Base-by-base conservation (phyloP, 2,329 filamentous ascomycete species). In the Alternaria sp. region DNA sequence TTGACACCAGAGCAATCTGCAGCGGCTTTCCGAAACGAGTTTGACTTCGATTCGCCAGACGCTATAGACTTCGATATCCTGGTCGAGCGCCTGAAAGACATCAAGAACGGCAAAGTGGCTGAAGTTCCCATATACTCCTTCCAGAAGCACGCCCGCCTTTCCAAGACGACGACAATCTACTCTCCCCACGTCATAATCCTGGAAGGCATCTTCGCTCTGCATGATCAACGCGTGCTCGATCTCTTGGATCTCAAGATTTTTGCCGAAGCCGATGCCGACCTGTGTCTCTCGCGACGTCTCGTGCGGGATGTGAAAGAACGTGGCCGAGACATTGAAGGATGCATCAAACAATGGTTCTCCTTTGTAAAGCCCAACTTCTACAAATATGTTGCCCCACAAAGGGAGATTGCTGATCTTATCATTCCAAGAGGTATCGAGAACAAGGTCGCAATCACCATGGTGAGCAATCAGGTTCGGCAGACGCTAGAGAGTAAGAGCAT, bases 321-420 rank as follows among this genome's bases (percentile, higher is more conserved):
- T 72, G 94, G 92, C 3, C 87, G 95, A 74, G 94, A 97, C 73
- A 91, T 98, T 58, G 92, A 97, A 75, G 95, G 95, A 41, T 94
- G 94, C 73, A 94, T 99, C 78, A 98, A 98, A 80, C 95, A 99
- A 78, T 99, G 95, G 95, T 97, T 98, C 77, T 83, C 83, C 11
- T 99, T 92, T 76, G 95, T 99, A 44, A 99, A 99, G 80, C 95
- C 95, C 3, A 98, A 98, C 74, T 98, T 96, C 72, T 91, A 94
- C 78, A 92, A 91, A 85, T 98, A 88, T 74, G 95, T 99, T 58
- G 91, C 97, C 65, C 95, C 95, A 34, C 95, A 99, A 78, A 86
- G 93, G 57, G 91, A 93, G 69, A 89, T 94, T 49, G 93, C 93
- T 86, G 94, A 99, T 76, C 90, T 99, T 57, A 98, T 99, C 60